Evolutionary conservation across 2,329 filamentous ascomycete species (phyloP).

Genomic region (Hypoxylon sp.): DNA sequence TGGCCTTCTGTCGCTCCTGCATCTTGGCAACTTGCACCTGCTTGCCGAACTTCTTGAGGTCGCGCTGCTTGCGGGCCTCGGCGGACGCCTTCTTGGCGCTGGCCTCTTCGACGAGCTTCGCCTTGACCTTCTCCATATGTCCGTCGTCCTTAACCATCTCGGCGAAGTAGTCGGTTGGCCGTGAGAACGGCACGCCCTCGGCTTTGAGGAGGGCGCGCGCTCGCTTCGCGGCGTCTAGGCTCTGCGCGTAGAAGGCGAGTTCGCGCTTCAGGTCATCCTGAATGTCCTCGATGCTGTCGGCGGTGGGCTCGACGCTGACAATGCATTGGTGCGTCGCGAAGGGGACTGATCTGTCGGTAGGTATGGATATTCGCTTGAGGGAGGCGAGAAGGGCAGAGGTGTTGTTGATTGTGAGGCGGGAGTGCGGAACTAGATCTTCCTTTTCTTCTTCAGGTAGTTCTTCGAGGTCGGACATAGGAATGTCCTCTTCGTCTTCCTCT

Average conservation of each 20-base stretch:
- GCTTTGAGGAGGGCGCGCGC: conserved; percentile 82
- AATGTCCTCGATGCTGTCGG: conserved; percentile 80
- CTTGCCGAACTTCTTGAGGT: conserved; percentile 99
- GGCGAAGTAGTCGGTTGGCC: conserved; percentile 95
- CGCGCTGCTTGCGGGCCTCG: conserved; percentile 91
- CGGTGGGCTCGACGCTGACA: conserved; percentile 75
- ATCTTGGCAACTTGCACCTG: conserved; percentile 96
- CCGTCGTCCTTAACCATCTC: conserved; percentile 99
- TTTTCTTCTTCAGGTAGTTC: conserved; percentile 83
- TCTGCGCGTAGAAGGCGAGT: conserved; percentile 92
- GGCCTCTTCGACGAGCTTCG: conserved; percentile 92
- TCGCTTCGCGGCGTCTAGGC: conserved; percentile 81
- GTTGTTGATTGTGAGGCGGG: conserved; percentile 98
- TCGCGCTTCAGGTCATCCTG: conserved; percentile 94
- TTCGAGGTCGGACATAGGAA: conserved; percentile 89
- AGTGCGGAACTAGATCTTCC: conserved; percentile 89
- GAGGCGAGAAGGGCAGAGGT: conserved; percentile 85
- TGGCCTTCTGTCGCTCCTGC: conserved; percentile 93
- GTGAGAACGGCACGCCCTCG: conserved; percentile 87
- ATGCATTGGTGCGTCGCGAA: conserved; percentile 90
- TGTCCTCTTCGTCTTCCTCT: conserved; percentile 86
- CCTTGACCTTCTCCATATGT: conserved; percentile 97
- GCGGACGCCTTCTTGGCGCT: conserved; percentile 91
- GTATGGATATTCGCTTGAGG: conserved; percentile 82
- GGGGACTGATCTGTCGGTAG: conserved; percentile 75